Evolutionary conservation across 2,329 filamentous ascomycete species (phyloP), one percentile per base, ranked within the genome.

Genomic region (Massarina eburnea): DNA sequence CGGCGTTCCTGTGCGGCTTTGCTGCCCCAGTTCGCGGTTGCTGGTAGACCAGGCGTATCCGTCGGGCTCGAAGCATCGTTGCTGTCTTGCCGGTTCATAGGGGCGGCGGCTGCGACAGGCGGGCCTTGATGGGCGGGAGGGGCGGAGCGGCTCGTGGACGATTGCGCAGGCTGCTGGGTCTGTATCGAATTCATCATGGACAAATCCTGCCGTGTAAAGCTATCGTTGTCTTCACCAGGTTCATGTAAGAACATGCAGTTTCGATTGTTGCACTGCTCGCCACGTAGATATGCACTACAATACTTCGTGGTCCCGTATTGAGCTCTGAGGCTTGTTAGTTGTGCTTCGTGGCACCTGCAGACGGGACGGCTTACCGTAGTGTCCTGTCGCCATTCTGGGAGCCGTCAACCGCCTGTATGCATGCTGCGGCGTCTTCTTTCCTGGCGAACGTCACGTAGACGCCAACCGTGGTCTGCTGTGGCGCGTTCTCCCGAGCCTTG

Each of bases 181-280:
- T 86, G 88, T 45, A 91, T 85, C 49, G 89, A 92, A 62, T 96
- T 97, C 78, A 96, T 89, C 15, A 91, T 95, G 1, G 92, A 97
- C 29, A 97, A 74, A 69, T 96, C 92, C 67, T 96, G 91, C 38
- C 94, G 83, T 8, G 90, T 95, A 67, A 96, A 97, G 72, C 91
- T 96, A 64, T 97, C 92, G 57, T 94, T 92, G 59, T 96, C 94
- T 64, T 99, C 94, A n/a, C 94, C 95, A 30, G 94, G 88, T 71
- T 99, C 95, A 65, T 99, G 94, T 40, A 99, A 74, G 70, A 99
- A 99, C 83, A 96, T 99, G 76, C 94, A 99, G 52, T 94, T 92
- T 41, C 91, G 85, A 64, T 99, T 99, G 45, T 89, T 91, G 72
- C 94, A 99, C 55, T 86, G 87, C 71, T 99, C 94, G 57, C 95